These are phyloP conservation scores for Metschnikowia chrysomelidarum DNA, from an alignment of 805 yeast species.

Conservation along the genomic window DNA sequence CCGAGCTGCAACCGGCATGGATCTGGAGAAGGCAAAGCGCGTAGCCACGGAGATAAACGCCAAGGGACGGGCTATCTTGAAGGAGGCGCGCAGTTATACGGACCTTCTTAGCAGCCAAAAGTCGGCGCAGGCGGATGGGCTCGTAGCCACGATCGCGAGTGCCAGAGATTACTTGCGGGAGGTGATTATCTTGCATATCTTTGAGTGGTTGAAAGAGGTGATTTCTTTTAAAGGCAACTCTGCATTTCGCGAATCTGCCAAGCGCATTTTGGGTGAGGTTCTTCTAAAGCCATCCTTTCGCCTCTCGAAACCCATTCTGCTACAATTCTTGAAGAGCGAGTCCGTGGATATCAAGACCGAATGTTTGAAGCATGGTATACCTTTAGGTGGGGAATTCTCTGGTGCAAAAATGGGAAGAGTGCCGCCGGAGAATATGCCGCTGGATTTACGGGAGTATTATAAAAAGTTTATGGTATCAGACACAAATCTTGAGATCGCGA, in stretches of 20 bases:
- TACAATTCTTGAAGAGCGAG: conserved; percentile 18
- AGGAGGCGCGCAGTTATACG: conserved; percentile 24
- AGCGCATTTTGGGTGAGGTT: conserved; percentile 42
- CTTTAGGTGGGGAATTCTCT: conserved; percentile 27
- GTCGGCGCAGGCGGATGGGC: conserved; percentile 45
- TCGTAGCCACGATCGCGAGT: conserved; percentile 54
- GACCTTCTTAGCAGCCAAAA: conserved; percentile 33
- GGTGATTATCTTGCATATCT: conserved; percentile 40
- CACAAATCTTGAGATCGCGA: conserved; percentile 15
- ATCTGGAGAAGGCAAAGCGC: conserved; percentile 27
- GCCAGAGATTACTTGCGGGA: conserved; percentile 52
- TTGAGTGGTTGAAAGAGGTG: conserved; percentile 54
- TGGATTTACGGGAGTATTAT: conserved; percentile 4
- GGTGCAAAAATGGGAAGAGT: conserved; percentile 23
- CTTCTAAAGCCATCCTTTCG: conserved; percentile 37
- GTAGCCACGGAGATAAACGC: conserved; percentile 47
- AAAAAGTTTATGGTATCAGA: conserved; percentile 1
- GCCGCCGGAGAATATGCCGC: conserved; percentile 5
- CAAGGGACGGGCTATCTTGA: conserved; percentile 51
- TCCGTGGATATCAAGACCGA: conserved; percentile 16
- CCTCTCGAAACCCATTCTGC: conserved; percentile 32
- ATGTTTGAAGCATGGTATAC: conserved; percentile 35
- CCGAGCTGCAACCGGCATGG: conserved; percentile 28
- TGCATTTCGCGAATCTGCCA: conserved; percentile 30
- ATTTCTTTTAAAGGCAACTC: conserved; percentile 22